Conservation (phyloP, 2,329 filamentous ascomycete species). For the Cercospora zeina region DNA sequence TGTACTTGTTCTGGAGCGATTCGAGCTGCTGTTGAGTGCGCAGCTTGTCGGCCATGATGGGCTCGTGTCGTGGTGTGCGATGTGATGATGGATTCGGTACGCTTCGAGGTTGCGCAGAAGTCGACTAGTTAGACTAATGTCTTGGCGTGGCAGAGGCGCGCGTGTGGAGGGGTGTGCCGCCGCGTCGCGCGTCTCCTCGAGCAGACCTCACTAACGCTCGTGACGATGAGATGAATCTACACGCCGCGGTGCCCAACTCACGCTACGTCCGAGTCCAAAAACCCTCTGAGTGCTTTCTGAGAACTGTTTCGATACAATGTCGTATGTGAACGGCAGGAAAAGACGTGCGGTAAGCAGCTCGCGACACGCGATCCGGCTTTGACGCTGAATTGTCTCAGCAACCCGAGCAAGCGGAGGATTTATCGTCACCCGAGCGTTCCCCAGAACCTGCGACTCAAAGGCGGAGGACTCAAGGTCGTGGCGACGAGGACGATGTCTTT, state of each 20-base stretch:
- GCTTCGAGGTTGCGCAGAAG: background rate
- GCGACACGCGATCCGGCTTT: background rate
- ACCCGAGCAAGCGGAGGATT: conserved; percentile 30
- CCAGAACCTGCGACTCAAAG: conserved; percentile 38
- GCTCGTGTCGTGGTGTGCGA: background rate
- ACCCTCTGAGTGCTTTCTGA: background rate
- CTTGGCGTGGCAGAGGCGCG: background rate
- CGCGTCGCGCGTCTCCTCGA: conserved; percentile 4
- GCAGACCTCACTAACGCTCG: background rate
- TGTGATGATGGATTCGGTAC: conserved; percentile 1
- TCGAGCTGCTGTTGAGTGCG: conserved; percentile 97
- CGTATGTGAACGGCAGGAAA: conserved; percentile 30
- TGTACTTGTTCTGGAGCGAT: conserved; percentile 89
- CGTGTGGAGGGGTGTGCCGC: background rate
- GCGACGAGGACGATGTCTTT: conserved; percentile 28
- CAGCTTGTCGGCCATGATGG: conserved; percentile 80
- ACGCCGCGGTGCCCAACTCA: background rate
- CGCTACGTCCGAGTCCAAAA: background rate
- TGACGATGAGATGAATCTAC: background rate
- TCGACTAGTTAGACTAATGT: conserved; percentile 1
- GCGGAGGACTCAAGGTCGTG: conserved; percentile 31
- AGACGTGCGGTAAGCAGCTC: conserved; percentile 34
- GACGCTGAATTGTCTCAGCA: conserved; percentile 21
- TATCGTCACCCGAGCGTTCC: conserved; percentile 27
- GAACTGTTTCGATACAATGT: conserved; percentile 19